These are phyloP conservation scores for Leishmania aethiopica DNA, from an alignment of 208 protist genomes.

Conservation along the genomic window DNA sequence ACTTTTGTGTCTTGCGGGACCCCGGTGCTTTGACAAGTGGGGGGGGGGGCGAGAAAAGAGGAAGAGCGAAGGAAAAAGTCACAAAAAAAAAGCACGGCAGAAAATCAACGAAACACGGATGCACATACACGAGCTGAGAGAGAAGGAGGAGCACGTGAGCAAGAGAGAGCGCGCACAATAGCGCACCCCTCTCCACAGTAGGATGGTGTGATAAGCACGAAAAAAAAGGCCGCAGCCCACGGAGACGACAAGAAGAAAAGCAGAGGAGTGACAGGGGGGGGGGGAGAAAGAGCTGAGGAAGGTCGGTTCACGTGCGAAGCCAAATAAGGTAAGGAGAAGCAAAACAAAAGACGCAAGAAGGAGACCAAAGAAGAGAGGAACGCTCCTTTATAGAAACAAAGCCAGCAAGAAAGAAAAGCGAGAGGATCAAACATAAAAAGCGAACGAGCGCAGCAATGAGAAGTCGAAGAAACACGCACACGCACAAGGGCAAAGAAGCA, in stretches of 20 bases:
- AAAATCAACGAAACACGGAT: background rate
- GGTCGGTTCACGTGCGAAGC: background rate
- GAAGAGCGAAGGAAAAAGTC: background rate
- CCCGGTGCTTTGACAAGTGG: background rate
- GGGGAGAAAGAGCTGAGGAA: background rate
- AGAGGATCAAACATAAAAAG: background rate
- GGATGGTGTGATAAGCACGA: background rate
- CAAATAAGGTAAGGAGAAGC: background rate
- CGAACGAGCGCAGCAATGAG: background rate
- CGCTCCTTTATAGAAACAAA: background rate
- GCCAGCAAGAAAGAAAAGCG: background rate
- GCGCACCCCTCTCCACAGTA: background rate
- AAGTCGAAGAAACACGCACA: background rate
- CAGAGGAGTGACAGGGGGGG: background rate
- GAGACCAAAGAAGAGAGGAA: background rate
- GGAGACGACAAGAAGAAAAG: background rate
- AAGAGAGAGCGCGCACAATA: constrained; percentile 1
- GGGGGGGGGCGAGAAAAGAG: background rate
- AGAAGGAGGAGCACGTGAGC: background rate
- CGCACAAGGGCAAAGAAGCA: background rate
- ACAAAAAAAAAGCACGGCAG: background rate
- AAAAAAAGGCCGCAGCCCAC: background rate
- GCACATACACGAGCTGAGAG: background rate
- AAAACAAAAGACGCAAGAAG: background rate
- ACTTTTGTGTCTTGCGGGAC: background rate